Conservation (phyloP, 2,329 filamentous ascomycete genomes). For the Raffaelea deltoideospora region DNA sequence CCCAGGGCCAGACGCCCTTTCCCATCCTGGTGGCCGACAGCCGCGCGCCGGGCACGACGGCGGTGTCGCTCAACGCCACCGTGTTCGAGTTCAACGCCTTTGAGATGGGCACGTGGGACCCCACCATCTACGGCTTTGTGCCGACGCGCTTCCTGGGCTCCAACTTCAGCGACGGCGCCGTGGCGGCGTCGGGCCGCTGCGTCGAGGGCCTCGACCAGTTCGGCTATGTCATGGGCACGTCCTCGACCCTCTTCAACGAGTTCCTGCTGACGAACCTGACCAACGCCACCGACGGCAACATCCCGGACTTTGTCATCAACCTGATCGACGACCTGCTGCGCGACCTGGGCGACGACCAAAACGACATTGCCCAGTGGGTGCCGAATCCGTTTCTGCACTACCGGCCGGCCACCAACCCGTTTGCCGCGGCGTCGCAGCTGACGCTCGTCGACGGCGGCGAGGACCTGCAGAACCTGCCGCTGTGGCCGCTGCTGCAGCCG, state of each 20-base stretch:
- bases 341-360: constrained; percentile 34
- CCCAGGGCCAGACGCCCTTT: constrained; percentile 26
- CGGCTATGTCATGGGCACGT: constrained; percentile 76
- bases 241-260: constrained; percentile 71
- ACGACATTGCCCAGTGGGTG: constrained; percentile 34
- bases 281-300: constrained; percentile 19
- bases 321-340: constrained; percentile 37
- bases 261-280: constrained; percentile 51
- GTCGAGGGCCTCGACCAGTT: constrained; percentile 69
- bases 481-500: constrained; percentile 34
- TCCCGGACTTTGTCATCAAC: constrained; percentile 33
- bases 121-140: constrained; percentile 42
- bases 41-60: constrained; percentile 25
- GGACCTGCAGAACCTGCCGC: constrained; percentile 33
- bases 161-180: constrained; percentile 34
- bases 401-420: constrained; percentile 24
- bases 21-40: constrained; percentile 35
- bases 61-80: constrained; percentile 39
- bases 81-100: constrained; percentile 51
- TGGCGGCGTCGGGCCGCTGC: constrained; percentile 39
- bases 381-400: constrained; percentile 47
- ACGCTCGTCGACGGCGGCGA: constrained; percentile 34
- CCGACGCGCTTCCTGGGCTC: constrained; percentile 46
- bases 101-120: constrained; percentile 51
- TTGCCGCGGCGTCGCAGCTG: constrained; percentile 21